These are phyloP conservation scores for Kazachstania sp. DNA, from an alignment of 1,139 yeast species.

Conservation along the genomic window DNA sequence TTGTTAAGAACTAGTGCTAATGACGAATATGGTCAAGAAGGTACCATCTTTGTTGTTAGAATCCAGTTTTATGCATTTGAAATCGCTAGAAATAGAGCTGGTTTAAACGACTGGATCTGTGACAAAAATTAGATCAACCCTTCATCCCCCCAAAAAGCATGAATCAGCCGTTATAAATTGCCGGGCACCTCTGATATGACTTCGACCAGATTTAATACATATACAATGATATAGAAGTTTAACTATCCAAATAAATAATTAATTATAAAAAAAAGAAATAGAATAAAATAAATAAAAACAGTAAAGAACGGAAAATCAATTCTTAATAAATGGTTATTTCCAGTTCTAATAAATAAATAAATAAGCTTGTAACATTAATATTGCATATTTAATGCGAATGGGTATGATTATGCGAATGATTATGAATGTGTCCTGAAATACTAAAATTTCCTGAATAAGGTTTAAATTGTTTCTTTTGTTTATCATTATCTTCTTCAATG, in stretches of 20 bases:
- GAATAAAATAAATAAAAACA: not conserved
- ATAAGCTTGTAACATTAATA: no score
- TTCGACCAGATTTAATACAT: no score
- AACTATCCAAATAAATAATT: no score
- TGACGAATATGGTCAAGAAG: slow-evolving; percentile 73
- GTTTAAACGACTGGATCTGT: slow-evolving; percentile 83
- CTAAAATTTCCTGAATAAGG: slow-evolving; percentile 13
- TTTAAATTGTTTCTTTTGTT: slow-evolving; percentile 10
- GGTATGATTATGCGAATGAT: slow-evolving; percentile 6
- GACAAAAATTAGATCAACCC: slow-evolving; percentile 9
- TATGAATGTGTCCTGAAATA: not conserved
- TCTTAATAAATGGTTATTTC: no score
- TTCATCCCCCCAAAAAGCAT: no score
- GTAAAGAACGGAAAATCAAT: not conserved
- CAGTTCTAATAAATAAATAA: no score
- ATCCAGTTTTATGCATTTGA: slow-evolving; percentile 93
- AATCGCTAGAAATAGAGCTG: slow-evolving; percentile 83
- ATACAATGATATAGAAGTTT: no score
- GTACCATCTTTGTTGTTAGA: slow-evolving; percentile 84
- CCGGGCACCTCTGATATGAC: no score
- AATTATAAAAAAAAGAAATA: not conserved
- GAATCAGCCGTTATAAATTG: no score
- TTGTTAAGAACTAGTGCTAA: slow-evolving; percentile 62
- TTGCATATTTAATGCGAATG: no score
- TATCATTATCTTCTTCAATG: slow-evolving; percentile 11